Evolutionary conservation across 2,329 filamentous ascomycete species (phyloP), one percentile per base, ranked within the genome.

Genomic region (Aspergillus ochraceus): DNA sequence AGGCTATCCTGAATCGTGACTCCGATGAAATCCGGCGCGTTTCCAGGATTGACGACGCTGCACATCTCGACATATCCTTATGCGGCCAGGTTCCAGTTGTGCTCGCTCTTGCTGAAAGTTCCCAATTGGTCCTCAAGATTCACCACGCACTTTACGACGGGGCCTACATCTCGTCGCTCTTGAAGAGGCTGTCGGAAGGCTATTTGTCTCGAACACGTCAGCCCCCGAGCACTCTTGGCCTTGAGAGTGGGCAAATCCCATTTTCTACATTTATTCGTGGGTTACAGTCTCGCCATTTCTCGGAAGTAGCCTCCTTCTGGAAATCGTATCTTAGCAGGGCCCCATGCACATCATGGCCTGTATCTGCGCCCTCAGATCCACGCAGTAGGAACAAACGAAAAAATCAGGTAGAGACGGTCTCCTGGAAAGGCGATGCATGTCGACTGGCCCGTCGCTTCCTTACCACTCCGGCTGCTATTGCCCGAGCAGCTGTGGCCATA

Each of bases 71-170:
- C n/a, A 29, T 36, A 52, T 12, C 26, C n/a, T 45, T 19, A 19
- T 14, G 6, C 45, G 46, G 52, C 8, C 24, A 54, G 22, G 36
- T 59, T 26, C 57, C 52, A 8, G 29, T 59, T 36, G 39, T 46
- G 8, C 17, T 59, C 14, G 19, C n/a, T 20, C 5, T 49, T 11
- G 17, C 6, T 14, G 45, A 32, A 45, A 20, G 29, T 5, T 46
- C 22, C 1, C 8, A 22, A 39, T 29, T 52, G 17, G 52, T 45
- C 5, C 22, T 59, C 10, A 51, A 29, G 22, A 59, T 59, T 10
- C 57, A 59, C 20, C 57, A 59, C 29, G 57, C 57, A 1, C 46
- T 59, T 11, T 59, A 59, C 30, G 57, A 59, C 24, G 52, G 51
- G 36, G 57, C 57, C 2, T 59, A 52, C 26, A 11, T 59, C 11